Evolutionary conservation across 352 stramenopile genomes (phyloP).

Genomic region (Phytophthora meadii): DNA sequence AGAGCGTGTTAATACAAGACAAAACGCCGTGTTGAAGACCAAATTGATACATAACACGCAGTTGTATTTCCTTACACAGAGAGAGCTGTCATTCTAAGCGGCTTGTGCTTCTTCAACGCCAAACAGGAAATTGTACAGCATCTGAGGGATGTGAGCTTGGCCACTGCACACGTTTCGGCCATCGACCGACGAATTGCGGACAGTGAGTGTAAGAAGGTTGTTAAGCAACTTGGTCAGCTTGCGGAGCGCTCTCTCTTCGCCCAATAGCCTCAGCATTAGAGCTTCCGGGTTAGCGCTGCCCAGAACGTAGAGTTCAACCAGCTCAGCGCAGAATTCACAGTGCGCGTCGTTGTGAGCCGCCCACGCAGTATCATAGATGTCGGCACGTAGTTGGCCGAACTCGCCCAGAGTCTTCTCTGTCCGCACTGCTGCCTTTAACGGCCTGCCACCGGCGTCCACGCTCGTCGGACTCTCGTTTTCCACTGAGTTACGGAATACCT

Average conservation of each 20-base stretch:
- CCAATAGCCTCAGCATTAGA: slow-evolving; percentile 26
- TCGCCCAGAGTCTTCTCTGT: slow-evolving; percentile 31
- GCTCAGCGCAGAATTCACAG: slow-evolving; percentile 37
- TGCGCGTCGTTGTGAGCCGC: slow-evolving; percentile 26
- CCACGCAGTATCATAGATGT: slow-evolving; percentile 37
- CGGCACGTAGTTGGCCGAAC: slow-evolving; percentile 26
- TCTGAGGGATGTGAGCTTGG: slow-evolving; percentile 37
- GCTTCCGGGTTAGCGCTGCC: slow-evolving; percentile 30
- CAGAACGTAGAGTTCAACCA: slow-evolving; percentile 39
- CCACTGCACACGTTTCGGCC: slow-evolving; percentile 25
- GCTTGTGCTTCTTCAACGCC: slow-evolving; percentile 6
- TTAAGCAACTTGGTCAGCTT: slow-evolving; percentile 36
- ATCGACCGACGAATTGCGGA: slow-evolving; percentile 22
- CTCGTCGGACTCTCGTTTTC: slow-evolving; percentile 22
- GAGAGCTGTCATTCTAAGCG: slow-evolving; percentile 9
- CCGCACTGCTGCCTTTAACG: slow-evolving; percentile 16
- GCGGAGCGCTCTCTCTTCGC: slow-evolving; percentile 24
- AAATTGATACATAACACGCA: slow-evolving; percentile 4
- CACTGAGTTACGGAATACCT: slow-evolving; percentile 30
- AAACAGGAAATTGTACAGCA: slow-evolving; percentile 43
- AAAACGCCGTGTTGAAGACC: background rate
- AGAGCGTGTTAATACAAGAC: background rate
- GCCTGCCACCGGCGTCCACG: slow-evolving; percentile 1
- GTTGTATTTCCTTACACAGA: slow-evolving; percentile 8
- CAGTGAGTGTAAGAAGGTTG: slow-evolving; percentile 34